These are phyloP conservation scores for Rhododendron molle DNA, from an alignment of 148 eudicot species.

Conservation along the genomic window DNA sequence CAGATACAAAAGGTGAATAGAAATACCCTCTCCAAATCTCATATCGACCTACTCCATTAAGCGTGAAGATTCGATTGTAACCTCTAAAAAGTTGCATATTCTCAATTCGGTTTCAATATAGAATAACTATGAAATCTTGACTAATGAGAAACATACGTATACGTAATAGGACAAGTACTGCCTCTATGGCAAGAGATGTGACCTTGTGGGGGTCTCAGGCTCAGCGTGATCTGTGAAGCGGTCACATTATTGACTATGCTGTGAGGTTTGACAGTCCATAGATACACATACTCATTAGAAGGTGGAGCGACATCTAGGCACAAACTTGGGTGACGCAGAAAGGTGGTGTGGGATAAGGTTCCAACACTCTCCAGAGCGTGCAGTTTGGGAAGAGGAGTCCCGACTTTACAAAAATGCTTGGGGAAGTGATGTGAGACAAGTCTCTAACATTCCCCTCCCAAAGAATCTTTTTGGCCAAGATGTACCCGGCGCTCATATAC, in stretches of 20 bases:
- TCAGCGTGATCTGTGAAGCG: background rate
- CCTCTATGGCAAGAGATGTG: background rate
- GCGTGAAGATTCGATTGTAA: background rate
- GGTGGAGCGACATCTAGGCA: background rate
- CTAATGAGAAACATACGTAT: background rate
- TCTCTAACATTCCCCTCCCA: background rate
- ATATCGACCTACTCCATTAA: background rate
- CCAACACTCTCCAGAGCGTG: background rate
- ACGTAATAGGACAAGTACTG: background rate
- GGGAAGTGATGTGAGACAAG: background rate
- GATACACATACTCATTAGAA: background rate
- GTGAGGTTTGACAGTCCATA: background rate
- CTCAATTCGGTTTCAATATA: background rate
- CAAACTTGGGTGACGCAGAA: background rate
- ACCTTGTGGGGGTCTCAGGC: background rate
- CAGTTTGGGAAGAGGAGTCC: background rate
- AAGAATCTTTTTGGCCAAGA: too few relatives aligned
- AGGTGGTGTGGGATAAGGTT: background rate
- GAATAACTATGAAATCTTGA: background rate
- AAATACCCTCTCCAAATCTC: background rate
- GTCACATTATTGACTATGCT: background rate
- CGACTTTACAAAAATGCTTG: background rate
- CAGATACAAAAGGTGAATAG: background rate
- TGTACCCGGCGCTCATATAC: background rate
- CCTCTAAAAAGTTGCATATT: background rate